A percentile compares a stretch with the other conserved stretches of the same genome.
Conservation (phyloP, 73 alveolate species). For the Paramecium caudatum region DNA sequence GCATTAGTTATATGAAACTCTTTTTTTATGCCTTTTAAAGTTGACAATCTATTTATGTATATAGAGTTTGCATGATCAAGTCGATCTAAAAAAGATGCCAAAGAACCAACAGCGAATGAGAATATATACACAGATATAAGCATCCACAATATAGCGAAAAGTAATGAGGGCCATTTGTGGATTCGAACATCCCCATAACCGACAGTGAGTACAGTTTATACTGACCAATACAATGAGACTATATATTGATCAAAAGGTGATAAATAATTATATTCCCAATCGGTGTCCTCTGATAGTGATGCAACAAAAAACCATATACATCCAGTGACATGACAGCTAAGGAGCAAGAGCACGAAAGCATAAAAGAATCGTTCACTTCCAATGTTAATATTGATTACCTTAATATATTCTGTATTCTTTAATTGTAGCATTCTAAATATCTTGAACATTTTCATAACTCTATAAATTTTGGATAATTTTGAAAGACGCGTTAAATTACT, state of each 20-base stretch:
- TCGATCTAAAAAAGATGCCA: constrained; percentile 80
- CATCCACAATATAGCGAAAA: constrained; percentile 84
- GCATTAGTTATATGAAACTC: constrained; percentile 20
- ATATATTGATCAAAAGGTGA: constrained; percentile 26
- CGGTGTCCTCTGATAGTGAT: constrained; percentile 10
- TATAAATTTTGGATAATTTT: constrained; percentile 43
- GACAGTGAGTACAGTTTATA: constrained; percentile 84
- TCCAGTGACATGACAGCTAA: constrained; percentile 41
- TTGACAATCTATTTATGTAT: not conserved
- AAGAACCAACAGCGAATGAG: constrained; percentile 82
- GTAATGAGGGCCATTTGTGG: constrained; percentile 76
- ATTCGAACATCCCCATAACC: constrained; percentile 91
- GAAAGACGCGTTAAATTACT: constrained; percentile 24
- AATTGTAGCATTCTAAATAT: constrained; percentile 17
- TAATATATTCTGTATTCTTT: not conserved
- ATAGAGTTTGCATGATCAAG: constrained; percentile 69
- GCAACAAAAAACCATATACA: constrained; percentile 33
- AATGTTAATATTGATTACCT: not conserved
- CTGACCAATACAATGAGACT: constrained; percentile 72
- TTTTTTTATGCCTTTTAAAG: constrained; percentile 19
- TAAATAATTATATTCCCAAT: constrained; percentile 25
- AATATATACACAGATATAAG: constrained; percentile 83
- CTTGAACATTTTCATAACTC: constrained; percentile 40
- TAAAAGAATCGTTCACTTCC: constrained; percentile 41
- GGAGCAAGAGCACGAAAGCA: not conserved